Base-by-base conservation (phyloP, 306 rosid genomes). In the Prunus fruticosa region DNA sequence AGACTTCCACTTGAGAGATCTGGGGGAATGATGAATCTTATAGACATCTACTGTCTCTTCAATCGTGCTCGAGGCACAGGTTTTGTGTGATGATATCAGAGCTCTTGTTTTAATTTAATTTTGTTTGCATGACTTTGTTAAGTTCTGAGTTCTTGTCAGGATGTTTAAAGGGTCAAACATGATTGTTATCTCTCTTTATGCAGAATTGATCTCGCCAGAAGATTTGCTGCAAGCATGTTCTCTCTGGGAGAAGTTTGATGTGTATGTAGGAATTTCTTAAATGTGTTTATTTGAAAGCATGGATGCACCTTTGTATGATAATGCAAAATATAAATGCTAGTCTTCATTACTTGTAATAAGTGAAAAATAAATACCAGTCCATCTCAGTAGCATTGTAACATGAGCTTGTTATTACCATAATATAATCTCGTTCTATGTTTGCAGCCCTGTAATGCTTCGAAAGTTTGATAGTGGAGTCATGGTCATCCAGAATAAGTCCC, bases 51-150 rank as follows among this genome's bases (percentile, higher is more conserved):
- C 53, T 95, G 99, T 84, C 86, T 92, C 67, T 92, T 95, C 92
- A 95, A 92, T 81, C 97, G 97, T 30, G 99, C 99, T 71, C 89
- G 99, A 65, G 99, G 99, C 66, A 95, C 99, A 95, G 99, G 97
- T 95, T 57, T 53, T 78, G 41, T 66, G 76, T 73, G 77, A 61
- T 52, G 4, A 78, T 49, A 45, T 10, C 22, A 13, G 0, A 22
- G 3, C 12, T 16, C 65, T 14, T 69, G 1, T 32, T 53, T 72
- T 74, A 20, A 67, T 30, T 77, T 61, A 72, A 82, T 49, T 25
- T 47, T 45, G 12, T 38, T 27, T 82, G 52, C 54, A 45, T 61
- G 73, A 74, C 63, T 66, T 23, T 28, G 47, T 83, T 64, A 63
- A 58, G 70, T 61, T 71, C 52, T 38, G 25, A 64, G 77, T 41